Conservation (phyloP, 2,329 filamentous ascomycete genomes). For the Hypoxylon sp. region DNA sequence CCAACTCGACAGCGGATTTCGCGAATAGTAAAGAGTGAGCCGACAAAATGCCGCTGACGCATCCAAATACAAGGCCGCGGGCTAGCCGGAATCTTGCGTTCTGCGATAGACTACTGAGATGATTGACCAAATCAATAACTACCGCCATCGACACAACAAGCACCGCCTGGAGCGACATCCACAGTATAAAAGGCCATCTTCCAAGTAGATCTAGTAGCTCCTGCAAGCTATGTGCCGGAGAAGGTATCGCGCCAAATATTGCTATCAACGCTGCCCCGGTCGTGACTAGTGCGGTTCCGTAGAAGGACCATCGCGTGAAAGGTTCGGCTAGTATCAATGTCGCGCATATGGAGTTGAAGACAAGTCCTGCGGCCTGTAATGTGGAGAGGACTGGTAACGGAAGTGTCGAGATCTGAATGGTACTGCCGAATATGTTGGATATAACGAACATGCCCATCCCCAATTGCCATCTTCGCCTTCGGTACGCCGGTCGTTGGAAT, state of each 20-base stretch:
- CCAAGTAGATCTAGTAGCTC: conserved; percentile 84
- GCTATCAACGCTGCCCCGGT: conserved; percentile 92
- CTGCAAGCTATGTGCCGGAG: conserved; percentile 88
- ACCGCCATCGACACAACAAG: conserved; percentile 79
- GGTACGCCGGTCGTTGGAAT: conserved; percentile 87
- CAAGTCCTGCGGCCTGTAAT: conserved; percentile 92
- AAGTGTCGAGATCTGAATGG: conserved; percentile 96
- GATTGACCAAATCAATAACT: conserved; percentile 70
- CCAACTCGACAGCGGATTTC: conserved; percentile 94
- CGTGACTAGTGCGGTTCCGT: conserved; percentile 90
- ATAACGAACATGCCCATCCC: conserved; percentile 98
- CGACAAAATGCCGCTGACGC: conserved; percentile 92
- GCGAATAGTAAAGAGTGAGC: conserved; percentile 94
- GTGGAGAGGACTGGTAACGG: conserved; percentile 95
- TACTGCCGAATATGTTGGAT: conserved; percentile 93
- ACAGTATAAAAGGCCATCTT: conserved; percentile 82
- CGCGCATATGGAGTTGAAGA: conserved; percentile 99
- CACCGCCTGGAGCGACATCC: conserved; percentile 87
- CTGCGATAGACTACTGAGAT: conserved; percentile 67
- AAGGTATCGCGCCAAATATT: conserved; percentile 92
- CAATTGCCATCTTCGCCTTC: conserved; percentile 92
- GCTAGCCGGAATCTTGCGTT: conserved; percentile 80
- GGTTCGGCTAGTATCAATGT: conserved; percentile 92
- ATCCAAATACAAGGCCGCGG: conserved; percentile 88
- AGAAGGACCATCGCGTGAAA: conserved; percentile 93